These are phyloP conservation scores for Sarcomyxa edulis DNA, from an alignment of 768 basidiomycete genomes.

Conservation along the genomic window DNA sequence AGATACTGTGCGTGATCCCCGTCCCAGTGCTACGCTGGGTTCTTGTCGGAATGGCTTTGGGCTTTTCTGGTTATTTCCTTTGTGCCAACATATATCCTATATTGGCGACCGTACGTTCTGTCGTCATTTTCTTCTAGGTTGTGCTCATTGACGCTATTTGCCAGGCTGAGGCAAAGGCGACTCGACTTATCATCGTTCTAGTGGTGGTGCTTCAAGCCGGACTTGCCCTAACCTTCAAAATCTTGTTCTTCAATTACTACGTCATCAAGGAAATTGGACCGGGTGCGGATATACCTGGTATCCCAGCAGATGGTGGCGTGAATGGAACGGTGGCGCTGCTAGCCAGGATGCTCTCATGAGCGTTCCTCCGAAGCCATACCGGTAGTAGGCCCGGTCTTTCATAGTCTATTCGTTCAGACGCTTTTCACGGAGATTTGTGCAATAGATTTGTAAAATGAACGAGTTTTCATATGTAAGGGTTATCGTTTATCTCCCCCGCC, in stretches of 20 bases:
- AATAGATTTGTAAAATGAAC: no score
- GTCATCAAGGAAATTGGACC: conserved; percentile 37
- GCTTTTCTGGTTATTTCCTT: conserved; percentile 85
- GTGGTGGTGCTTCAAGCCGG: conserved; percentile 72
- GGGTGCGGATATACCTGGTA: conserved; percentile 38
- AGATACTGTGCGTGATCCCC: conserved; percentile 86
- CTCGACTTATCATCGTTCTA: conserved; percentile 75
- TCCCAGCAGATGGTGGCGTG: no score
- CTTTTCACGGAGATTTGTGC: no score
- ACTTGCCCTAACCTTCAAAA: conserved; percentile 82
- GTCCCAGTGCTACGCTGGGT: conserved; percentile 79
- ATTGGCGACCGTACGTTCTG: conserved; percentile 64
- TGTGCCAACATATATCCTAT: conserved; percentile 84
- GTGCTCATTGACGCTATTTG: conserved; percentile 2
- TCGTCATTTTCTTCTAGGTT: conserved; percentile 1
- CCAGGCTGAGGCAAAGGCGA: conserved; percentile 83
- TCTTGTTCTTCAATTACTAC: conserved; percentile 59
- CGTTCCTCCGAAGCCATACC: no score
- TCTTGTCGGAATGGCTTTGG: conserved; percentile 67
- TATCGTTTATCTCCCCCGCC: no score
- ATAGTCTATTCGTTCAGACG: no score
- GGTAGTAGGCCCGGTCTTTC: no score
- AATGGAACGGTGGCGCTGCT: no score
- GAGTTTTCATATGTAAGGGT: no score
- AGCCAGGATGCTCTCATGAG: no score